Base-by-base conservation (phyloP, 306 rosid genomes). In the Cicer cuneatum region DNA sequence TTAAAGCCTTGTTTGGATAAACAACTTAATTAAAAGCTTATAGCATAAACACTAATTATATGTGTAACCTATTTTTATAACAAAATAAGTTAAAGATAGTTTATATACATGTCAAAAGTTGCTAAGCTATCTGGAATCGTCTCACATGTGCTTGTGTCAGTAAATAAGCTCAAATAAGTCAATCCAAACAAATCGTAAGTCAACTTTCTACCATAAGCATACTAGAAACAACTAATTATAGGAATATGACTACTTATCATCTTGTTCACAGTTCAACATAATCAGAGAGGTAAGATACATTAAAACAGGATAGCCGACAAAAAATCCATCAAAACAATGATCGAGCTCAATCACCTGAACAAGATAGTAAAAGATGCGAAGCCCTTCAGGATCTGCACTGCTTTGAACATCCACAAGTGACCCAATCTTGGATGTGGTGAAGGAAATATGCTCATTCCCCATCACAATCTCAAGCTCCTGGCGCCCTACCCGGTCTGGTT, bases 311-410 rank as follows among this genome's bases (percentile, higher is more conserved):
- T 19, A 37, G 15, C 7, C 66, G 1, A 60, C 24, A 13, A n/a
- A 57, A 71, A 12, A 47, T 5, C 14, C 65, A 66, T 49, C 16
- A 65, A 42, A 24, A 69, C 21, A 12, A 21, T n/a, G 48, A 43
- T 48, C 49, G 8, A 16, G 61, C 82, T 7, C 2, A 53, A 8
- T 74, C 4, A 93, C 98, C 98, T 94, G 97, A 83, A 94, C 98
- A 61, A 94, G 96, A 71, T 94, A 94, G 84, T 94, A 92, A 82
- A 94, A 94, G 82, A 94, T 92, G 35, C 99, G 99, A 73, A 94
- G 97, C n/a, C 99, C 99, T 84, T 94, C 96, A 2, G 97, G 97
- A 79, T 94, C 99, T n/a, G 91, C 91, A 78, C 99, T 94, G 59
- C 93, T 87, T 85, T 94, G 96, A 83, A 94, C 99, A 79, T 92